Conservation (phyloP, 2,329 filamentous ascomycete species). For the Verticillium klebahnii region DNA sequence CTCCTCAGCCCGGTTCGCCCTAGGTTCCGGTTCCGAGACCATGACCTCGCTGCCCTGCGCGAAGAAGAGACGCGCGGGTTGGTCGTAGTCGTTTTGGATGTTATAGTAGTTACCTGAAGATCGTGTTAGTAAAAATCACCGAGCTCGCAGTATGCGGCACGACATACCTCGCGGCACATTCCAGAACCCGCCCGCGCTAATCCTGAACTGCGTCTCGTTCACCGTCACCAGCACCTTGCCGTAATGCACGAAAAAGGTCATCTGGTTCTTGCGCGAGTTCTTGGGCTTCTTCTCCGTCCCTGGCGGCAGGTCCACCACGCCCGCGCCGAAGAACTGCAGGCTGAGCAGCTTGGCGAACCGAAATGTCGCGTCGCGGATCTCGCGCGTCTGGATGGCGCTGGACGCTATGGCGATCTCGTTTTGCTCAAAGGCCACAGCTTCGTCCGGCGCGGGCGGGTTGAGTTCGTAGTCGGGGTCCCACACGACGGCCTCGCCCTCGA, state of each 20-base stretch:
- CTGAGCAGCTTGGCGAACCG: conserved; percentile 84
- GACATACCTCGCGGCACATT: conserved; percentile 88
- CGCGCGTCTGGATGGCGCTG: conserved; percentile 50
- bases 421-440: conserved; percentile 48
- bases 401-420: conserved; percentile 54
- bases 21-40: neutral
- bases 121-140: conserved; percentile 5
- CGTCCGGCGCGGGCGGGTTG: conserved; percentile 48
- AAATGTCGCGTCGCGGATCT: conserved; percentile 66
- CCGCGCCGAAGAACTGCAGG: conserved; percentile 80
- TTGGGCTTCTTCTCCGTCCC: conserved; percentile 82
- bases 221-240: conserved; percentile 80
- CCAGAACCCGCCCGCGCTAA: conserved; percentile 84
- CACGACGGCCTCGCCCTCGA: conserved; percentile 58
- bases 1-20: neutral
- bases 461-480: conserved; percentile 58
- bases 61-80: conserved; percentile 80
- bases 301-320: conserved; percentile 82
- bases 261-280: conserved; percentile 93
- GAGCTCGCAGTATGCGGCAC: conserved; percentile 67
- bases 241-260: conserved; percentile 87
- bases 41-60: conserved; percentile 71
- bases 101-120: conserved; percentile 82
- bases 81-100: conserved; percentile 74
- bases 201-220: conserved; percentile 71